phyloP scores from a whole-genome alignment of 331 rosid genomes.

The Acacia concinna region DNA sequence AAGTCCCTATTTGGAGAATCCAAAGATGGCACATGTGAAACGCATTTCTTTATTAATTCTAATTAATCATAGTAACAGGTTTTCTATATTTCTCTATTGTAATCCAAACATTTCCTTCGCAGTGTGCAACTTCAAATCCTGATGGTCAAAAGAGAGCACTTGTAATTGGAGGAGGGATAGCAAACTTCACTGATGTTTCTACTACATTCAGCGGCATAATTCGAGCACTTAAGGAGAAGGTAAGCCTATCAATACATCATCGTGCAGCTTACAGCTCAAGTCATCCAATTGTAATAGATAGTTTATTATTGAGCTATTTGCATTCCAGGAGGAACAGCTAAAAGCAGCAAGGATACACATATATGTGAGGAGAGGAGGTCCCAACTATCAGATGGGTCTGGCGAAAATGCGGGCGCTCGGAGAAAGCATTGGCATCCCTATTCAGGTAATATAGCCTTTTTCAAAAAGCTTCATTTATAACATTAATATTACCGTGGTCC shows the following conservation, averaged over 20 bases:
- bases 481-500: constrained; percentile 4
- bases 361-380: constrained; percentile 97
- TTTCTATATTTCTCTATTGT: constrained; percentile 2
- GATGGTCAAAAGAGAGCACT: constrained; percentile 91
- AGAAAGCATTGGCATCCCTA: constrained; percentile 85
- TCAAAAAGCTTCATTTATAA: background rate
- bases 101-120: constrained; percentile 33
- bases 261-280: background rate
- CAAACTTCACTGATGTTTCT: constrained; percentile 93
- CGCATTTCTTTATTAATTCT: background rate
- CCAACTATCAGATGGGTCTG: constrained; percentile 94
- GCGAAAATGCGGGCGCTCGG: constrained; percentile 87
- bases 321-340: constrained; percentile 73
- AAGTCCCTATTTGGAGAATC: background rate
- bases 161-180: constrained; percentile 95
- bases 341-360: constrained; percentile 85
- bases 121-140: constrained; percentile 92
- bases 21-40: background rate
- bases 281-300: constrained; percentile 11
- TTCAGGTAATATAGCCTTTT: constrained; percentile 56
- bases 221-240: constrained; percentile 94
- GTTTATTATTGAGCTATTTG: constrained; percentile 24
- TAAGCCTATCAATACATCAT: constrained; percentile 17
- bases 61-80: background rate
- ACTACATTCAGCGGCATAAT: constrained; percentile 94